These are phyloP conservation scores for Chaetomiaceae sp. DNA, from an alignment of 2,329 filamentous ascomycete genomes.

Conservation along the genomic window DNA sequence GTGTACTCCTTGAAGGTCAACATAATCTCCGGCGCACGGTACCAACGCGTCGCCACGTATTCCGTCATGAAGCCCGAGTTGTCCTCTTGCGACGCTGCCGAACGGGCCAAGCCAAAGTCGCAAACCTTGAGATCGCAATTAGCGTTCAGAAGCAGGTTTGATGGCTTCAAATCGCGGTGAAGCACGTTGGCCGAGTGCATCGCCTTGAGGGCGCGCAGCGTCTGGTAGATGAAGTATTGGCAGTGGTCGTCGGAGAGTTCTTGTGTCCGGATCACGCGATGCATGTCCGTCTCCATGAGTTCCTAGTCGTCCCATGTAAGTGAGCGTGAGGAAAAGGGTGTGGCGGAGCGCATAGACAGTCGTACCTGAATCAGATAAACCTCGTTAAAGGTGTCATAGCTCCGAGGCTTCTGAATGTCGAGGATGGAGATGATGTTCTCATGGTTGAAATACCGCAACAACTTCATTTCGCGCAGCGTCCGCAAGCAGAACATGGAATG, in stretches of 20 bases:
- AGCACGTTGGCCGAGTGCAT: constrained; percentile 99
- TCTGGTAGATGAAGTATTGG: constrained; percentile 99
- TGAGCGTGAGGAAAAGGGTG: constrained; percentile 12
- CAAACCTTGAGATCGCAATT: constrained; percentile 99
- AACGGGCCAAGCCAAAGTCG: constrained; percentile 93
- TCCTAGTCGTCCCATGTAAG: constrained; percentile 50
- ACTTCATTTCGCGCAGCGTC: constrained; percentile 98
- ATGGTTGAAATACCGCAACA: constrained; percentile 97
- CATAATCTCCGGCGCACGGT: constrained; percentile 98
- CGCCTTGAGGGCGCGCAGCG: constrained; percentile 90
- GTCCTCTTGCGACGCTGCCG: constrained; percentile 93
- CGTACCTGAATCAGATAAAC: constrained; percentile 95
- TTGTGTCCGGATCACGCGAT: constrained; percentile 95
- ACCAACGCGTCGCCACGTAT: constrained; percentile 99
- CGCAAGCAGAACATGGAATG: constrained; percentile 98
- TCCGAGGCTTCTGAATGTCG: constrained; percentile 96
- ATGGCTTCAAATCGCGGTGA: constrained; percentile 94
- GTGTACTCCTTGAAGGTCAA: constrained; percentile 99
- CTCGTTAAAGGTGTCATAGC: constrained; percentile 93
- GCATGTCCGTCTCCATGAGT: constrained; percentile 99
- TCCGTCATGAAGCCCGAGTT: constrained; percentile 99
- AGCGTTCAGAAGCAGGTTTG: constrained; percentile 91
- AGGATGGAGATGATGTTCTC: constrained; percentile 99
- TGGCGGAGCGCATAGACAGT: neutral
- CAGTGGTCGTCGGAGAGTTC: constrained; percentile 98